A percentile compares a stretch with the other conserved stretches of the same genome.
These are phyloP conservation scores for Zopfia rhizophila DNA, from an alignment of 2,329 filamentous ascomycete species.

Conservation along the genomic window DNA sequence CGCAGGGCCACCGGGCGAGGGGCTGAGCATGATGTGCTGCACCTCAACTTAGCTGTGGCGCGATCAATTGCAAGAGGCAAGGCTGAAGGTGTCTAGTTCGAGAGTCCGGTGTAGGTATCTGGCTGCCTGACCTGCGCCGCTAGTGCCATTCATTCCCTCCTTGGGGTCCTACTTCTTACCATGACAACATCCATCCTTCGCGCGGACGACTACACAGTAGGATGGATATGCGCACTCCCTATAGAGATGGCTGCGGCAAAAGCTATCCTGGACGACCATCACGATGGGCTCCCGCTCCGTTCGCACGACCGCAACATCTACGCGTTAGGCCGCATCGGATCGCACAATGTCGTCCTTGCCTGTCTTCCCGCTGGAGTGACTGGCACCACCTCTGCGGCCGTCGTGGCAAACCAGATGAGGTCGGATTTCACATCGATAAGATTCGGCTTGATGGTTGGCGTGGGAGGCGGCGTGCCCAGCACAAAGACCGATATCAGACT, in stretches of 20 bases:
- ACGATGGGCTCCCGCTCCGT: conserved; percentile 27
- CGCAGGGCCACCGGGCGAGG: too few species aligned
- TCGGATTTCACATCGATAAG: conserved; percentile 32
- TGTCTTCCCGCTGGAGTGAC: conserved; percentile 33
- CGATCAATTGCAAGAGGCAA: too few species aligned
- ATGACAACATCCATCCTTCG: too few species aligned
- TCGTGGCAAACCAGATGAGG: conserved; percentile 34
- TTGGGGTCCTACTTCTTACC: too few species aligned
- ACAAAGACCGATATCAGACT: conserved; percentile 29
- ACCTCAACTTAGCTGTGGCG: too few species aligned
- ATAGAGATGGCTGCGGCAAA: conserved; percentile 40
- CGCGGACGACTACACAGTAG: conserved; percentile 42
- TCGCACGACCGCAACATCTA: conserved; percentile 28
- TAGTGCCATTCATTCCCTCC: too few species aligned
- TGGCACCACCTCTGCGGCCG: conserved; percentile 42
- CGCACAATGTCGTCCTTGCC: conserved; percentile 47
- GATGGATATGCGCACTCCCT: conserved; percentile 46
- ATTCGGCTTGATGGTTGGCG: conserved; percentile 33
- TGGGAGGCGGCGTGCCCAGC: conserved; percentile 31
- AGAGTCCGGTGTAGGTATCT: too few species aligned
- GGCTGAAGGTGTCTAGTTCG: too few species aligned
- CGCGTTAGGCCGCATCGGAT: conserved; percentile 36
- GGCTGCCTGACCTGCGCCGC: too few species aligned
- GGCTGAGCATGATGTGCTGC: too few species aligned
- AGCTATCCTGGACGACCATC: conserved; percentile 38